Conservation (phyloP, 2,329 filamentous ascomycete species). For the Aquanectria penicillioides region DNA sequence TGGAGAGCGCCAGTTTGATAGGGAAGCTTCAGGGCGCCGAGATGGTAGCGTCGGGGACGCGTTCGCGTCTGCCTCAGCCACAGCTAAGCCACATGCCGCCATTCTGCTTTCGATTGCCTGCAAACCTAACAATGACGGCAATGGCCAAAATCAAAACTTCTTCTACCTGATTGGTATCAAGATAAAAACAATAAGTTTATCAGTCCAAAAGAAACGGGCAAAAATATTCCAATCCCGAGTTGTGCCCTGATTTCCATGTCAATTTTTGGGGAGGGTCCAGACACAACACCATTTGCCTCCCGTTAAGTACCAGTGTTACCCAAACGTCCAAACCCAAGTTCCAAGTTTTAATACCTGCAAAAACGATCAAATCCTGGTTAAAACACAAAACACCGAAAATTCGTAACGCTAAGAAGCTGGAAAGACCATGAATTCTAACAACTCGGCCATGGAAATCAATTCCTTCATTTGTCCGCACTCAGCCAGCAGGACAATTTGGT, state of each 20-base stretch:
- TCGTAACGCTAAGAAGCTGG: neutral
- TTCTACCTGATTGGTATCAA: neutral
- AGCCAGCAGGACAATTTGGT: constrained; percentile 25
- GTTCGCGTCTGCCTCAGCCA: constrained; percentile 14
- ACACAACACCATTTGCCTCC: neutral
- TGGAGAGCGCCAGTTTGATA: neutral
- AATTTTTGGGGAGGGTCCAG: neutral
- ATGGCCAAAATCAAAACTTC: neutral
- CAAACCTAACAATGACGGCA: neutral
- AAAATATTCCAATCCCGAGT: neutral
- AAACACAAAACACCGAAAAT: too few species aligned
- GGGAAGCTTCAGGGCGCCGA: neutral
- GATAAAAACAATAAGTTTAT: neutral
- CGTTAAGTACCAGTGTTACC: too few species aligned
- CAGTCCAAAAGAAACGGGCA: neutral
- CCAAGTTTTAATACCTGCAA: too few species aligned
- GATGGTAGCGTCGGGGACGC: constrained; percentile 7
- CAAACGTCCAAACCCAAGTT: too few species aligned
- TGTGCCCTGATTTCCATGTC: neutral
- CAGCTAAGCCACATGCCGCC: constrained; percentile 19
- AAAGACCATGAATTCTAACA: constrained; percentile 26
- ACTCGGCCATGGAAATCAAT: constrained; percentile 18
- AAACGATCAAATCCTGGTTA: too few species aligned
- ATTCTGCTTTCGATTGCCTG: neutral
- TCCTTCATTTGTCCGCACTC: constrained; percentile 25